Conservation (phyloP, 2,329 filamentous ascomycete genomes). For the Penicillium verrucosum region DNA sequence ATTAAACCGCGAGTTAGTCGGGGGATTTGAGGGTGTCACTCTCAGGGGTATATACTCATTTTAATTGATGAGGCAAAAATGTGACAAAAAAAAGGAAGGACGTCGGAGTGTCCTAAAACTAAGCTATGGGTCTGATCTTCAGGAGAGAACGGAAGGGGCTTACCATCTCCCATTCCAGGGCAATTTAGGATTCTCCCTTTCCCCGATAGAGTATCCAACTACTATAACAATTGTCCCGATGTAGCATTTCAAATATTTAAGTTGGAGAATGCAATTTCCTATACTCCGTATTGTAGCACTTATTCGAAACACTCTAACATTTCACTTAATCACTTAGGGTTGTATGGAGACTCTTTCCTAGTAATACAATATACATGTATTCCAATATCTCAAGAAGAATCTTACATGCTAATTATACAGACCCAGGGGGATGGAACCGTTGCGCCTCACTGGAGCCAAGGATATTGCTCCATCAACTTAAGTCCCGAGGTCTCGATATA, state of each 20-base stretch:
- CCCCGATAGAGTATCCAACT: not conserved
- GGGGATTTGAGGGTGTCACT: not conserved
- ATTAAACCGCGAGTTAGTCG: not conserved
- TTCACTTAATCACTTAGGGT: not conserved
- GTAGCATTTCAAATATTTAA: not conserved
- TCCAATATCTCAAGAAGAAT: not conserved
- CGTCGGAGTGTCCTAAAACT: not conserved
- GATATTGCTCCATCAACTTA: not conserved
- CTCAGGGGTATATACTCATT: slow-evolving; percentile 1
- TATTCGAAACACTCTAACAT: not conserved
- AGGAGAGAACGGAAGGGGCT: slow-evolving; percentile 25
- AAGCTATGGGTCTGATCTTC: slow-evolving; percentile 24
- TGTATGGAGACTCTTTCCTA: not conserved
- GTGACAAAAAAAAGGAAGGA: not conserved
- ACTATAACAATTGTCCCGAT: not conserved
- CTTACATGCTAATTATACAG: not conserved
- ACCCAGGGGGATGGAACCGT: slow-evolving; percentile 22
- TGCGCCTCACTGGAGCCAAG: slow-evolving; percentile 15
- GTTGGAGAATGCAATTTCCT: not conserved
- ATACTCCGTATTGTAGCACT: not conserved
- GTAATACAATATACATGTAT: not conserved
- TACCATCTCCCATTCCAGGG: slow-evolving; percentile 15
- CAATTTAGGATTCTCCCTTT: slow-evolving; percentile 2
- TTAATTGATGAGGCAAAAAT: not conserved
- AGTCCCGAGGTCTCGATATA: not conserved